phyloP scores from a whole-genome alignment of 768 basidiomycete species.

The Pseudohyphozyma bogoriensis region DNA sequence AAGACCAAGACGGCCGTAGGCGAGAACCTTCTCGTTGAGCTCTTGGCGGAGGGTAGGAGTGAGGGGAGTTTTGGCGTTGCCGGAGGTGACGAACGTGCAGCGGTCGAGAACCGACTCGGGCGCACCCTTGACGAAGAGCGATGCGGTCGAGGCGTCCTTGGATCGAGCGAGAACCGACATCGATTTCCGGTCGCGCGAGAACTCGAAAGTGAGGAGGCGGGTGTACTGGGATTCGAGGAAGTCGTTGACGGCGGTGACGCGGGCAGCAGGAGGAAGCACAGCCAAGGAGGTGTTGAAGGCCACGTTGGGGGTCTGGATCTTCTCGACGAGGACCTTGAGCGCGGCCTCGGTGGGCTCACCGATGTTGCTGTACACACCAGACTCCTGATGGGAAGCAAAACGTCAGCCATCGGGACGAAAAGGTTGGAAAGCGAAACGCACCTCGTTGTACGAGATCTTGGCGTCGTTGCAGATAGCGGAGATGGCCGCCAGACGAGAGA shows the following conservation, averaged over 20 bases:
- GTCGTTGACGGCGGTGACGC: constrained; percentile 76
- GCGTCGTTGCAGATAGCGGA: constrained; percentile 90
- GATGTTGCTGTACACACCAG: constrained; percentile 63
- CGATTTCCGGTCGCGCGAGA: constrained; percentile 96
- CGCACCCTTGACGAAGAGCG: constrained; percentile 88
- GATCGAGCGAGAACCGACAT: constrained; percentile 88
- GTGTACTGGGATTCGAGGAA: constrained; percentile 63
- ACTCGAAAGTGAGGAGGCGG: constrained; percentile 88
- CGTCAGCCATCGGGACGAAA: background rate
- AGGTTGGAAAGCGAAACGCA: constrained; percentile 38
- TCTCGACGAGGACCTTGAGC: constrained; percentile 87
- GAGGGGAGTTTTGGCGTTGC: constrained; percentile 48
- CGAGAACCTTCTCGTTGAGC: constrained; percentile 55
- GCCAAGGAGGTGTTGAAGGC: constrained; percentile 48
- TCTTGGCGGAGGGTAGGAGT: constrained; percentile 51
- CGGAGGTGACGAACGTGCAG: constrained; percentile 62
- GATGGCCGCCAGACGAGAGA: constrained; percentile 64
- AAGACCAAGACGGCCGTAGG: constrained; percentile 71
- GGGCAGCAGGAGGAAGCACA: constrained; percentile 49
- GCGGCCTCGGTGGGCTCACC: constrained; percentile 98
- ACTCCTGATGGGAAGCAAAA: constrained; percentile 50
- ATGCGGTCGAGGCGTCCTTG: constrained; percentile 45
- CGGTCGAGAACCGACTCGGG: constrained; percentile 90
- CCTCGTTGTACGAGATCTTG: constrained; percentile 66
- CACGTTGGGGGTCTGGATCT: constrained; percentile 64